Percentiles rank a stretch among this genome's conserved stretches.
Evolutionary conservation across 2,329 filamentous ascomycete genomes (phyloP).

Genomic region (Periconia sp.): DNA sequence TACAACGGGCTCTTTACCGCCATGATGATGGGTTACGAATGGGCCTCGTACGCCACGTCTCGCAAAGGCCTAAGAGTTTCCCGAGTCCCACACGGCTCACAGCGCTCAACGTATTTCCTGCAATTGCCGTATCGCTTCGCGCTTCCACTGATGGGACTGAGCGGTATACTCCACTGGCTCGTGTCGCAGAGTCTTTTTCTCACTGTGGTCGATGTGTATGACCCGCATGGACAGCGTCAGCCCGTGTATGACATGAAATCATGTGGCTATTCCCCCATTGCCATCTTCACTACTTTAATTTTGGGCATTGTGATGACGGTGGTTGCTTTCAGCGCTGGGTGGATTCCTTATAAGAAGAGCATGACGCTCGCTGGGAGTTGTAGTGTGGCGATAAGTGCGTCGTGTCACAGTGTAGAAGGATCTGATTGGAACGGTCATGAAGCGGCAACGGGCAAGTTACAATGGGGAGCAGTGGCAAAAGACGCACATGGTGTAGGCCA

Average conservation of each 20-base stretch:
- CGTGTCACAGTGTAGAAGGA: neutral
- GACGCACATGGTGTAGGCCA: too few relatives aligned
- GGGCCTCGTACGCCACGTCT: neutral
- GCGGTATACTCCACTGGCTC: constrained; percentile 46
- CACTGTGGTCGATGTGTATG: constrained; percentile 44
- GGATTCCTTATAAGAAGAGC: constrained; percentile 72
- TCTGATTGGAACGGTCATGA: too few relatives aligned
- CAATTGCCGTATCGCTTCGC: constrained; percentile 3
- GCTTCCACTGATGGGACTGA: constrained; percentile 7
- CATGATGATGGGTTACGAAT: constrained; percentile 51
- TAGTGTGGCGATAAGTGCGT: neutral
- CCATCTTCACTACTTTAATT: constrained; percentile 13
- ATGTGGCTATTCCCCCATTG: constrained; percentile 17
- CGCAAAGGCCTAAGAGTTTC: neutral
- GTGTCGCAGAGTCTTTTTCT: constrained; percentile 39
- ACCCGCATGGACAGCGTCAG: neutral
- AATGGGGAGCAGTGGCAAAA: too few relatives aligned
- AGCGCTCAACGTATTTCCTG: neutral
- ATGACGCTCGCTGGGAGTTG: constrained; percentile 73
- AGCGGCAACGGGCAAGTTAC: too few relatives aligned
- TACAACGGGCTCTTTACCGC: constrained; percentile 51
- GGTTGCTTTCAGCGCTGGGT: constrained; percentile 57
- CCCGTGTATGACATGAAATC: neutral
- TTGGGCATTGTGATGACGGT: constrained; percentile 5
- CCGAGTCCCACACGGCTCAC: constrained; percentile 8